These are phyloP conservation scores for Spinacia oleracea DNA, from an alignment of 179 eudicot genomes.

Conservation along the genomic window DNA sequence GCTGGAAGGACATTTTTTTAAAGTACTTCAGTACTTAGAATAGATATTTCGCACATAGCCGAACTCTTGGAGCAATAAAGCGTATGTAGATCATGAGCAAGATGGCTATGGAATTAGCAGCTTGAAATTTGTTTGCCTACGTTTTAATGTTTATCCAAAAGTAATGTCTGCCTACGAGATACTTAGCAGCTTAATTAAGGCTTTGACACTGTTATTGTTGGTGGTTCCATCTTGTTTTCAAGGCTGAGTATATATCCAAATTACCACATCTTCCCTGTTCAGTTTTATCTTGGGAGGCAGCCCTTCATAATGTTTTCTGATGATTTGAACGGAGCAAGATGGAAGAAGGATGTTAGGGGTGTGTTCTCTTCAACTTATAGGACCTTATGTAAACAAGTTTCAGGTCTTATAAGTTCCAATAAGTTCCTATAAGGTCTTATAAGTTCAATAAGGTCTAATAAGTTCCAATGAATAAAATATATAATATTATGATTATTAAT, in stretches of 20 bases:
- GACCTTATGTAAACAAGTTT: too few relatives aligned
- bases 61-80: too few relatives aligned
- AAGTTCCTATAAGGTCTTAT: too few relatives aligned
- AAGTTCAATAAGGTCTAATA: too few relatives aligned
- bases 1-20: neutral
- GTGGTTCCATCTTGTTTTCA: neutral
- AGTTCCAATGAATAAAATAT: too few relatives aligned
- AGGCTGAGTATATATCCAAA: neutral
- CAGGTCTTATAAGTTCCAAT: too few relatives aligned
- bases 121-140: neutral
- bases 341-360: too few relatives aligned
- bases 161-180: too few relatives aligned
- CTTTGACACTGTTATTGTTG: neutral
- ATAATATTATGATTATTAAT: too few relatives aligned
- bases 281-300: neutral
- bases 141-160: neutral
- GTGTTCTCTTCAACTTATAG: too few relatives aligned
- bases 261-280: neutral
- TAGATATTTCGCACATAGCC: neutral
- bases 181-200: neutral
- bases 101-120: neutral
- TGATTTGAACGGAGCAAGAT: neutral
- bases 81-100: neutral
- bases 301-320: neutral
- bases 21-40: neutral